These are phyloP conservation scores for Ogataea paradorogensis DNA, from an alignment of 805 yeast species.

Conservation along the genomic window DNA sequence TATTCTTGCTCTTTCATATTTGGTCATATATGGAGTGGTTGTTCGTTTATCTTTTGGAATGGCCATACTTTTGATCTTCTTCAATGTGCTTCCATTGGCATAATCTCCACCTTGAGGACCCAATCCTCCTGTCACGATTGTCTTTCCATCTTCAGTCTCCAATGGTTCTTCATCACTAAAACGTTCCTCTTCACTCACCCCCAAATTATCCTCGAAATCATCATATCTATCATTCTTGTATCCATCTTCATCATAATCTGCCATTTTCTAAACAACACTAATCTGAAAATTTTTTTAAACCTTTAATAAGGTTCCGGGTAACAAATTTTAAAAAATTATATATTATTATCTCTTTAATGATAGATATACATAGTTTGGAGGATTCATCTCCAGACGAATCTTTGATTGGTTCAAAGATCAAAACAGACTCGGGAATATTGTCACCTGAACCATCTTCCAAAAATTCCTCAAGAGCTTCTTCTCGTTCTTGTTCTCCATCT, in stretches of 20 bases:
- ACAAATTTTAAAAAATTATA: not conserved
- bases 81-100: conserved; percentile 37
- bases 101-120: conserved; percentile 53
- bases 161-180: conserved; percentile 44
- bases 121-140: conserved; percentile 66
- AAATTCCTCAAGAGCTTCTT: conserved; percentile 14
- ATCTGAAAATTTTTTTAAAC: conserved; percentile 3
- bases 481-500: conserved; percentile 37
- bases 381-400: not conserved
- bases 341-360: not conserved
- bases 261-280: conserved; percentile 36
- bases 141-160: conserved; percentile 67
- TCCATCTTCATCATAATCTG: conserved; percentile 57
- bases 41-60: conserved; percentile 85
- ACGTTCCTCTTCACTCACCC: conserved; percentile 40
- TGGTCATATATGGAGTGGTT: conserved; percentile 98
- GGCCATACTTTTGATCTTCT: conserved; percentile 49
- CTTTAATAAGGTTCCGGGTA: conserved; percentile 5
- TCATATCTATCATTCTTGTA: conserved; percentile 60
- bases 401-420: not conserved
- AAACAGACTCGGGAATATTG: not conserved
- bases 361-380: not conserved
- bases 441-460: conserved; percentile 8
- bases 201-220: conserved; percentile 74
- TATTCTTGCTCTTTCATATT: conserved; percentile 96